phyloP scores from a whole-genome alignment of 2,329 filamentous ascomycete species.

The Sporothrix brunneoviolacea region DNA sequence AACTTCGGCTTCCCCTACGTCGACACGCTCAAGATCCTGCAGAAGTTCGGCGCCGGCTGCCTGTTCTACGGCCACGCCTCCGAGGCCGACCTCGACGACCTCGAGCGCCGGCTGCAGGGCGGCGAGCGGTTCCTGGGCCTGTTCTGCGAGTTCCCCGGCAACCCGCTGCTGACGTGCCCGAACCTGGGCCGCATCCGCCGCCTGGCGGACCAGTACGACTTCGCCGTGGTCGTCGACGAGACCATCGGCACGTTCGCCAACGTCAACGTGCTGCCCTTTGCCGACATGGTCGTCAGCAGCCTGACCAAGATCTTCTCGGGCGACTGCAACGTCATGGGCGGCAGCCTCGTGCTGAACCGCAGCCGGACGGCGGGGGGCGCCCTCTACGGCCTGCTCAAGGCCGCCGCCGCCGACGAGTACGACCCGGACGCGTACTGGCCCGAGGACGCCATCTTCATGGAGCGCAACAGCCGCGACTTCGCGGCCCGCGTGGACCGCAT shows the following conservation, averaged over 20 bases:
- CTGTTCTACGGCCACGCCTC: constrained; percentile 81
- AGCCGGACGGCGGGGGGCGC: constrained; percentile 26
- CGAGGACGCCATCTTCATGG: constrained; percentile 90
- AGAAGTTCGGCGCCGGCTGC: constrained; percentile 90
- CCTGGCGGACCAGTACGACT: constrained; percentile 77
- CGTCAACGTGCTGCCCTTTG: constrained; percentile 81
- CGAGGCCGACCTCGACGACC: constrained; percentile 70
- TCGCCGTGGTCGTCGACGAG: constrained; percentile 88
- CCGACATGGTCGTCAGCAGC: constrained; percentile 89
- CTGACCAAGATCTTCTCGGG: constrained; percentile 96
- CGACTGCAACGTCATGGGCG: constrained; percentile 97
- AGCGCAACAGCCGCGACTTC: constrained; percentile 93
- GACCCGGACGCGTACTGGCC: constrained; percentile 84
- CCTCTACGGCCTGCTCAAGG: constrained; percentile 60
- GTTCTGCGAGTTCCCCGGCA: constrained; percentile 93
- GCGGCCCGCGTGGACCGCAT: constrained; percentile 73
- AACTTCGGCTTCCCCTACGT: constrained; percentile 97
- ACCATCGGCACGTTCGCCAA: constrained; percentile 97
- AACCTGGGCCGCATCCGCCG: constrained; percentile 74
- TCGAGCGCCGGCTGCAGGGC: constrained; percentile 61
- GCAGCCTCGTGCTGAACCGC: constrained; percentile 60
- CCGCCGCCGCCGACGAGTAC: constrained; percentile 57
- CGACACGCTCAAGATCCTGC: constrained; percentile 87
- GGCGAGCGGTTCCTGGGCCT: constrained; percentile 76
- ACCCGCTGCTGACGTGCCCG: constrained; percentile 79